Percentiles rank a stretch among this genome's conserved stretches.
Conservation (phyloP, 2,329 filamentous ascomycete species). For the Pyrenophora seminiperda region DNA sequence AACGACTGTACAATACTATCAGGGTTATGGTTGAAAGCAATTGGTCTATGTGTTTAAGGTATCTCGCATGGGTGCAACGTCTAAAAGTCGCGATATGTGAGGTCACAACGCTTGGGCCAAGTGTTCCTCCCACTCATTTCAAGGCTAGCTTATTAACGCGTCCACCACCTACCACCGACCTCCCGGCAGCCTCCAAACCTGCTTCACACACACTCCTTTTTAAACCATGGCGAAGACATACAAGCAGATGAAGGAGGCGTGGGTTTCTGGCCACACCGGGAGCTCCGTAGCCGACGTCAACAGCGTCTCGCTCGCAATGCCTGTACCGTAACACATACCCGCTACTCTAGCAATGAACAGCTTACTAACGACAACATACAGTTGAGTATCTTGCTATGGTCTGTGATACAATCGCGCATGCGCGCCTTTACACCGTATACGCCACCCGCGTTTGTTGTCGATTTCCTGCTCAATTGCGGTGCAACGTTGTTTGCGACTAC, state of each 20-base stretch:
- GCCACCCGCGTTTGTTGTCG: slow-evolving; percentile 69
- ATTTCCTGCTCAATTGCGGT: slow-evolving; percentile 86
- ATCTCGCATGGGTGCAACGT: background rate
- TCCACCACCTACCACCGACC: slow-evolving; percentile 13
- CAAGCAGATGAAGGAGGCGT: slow-evolving; percentile 92
- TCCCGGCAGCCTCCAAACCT: slow-evolving; percentile 16
- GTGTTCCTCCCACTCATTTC: slow-evolving; percentile 1
- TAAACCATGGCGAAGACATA: slow-evolving; percentile 62
- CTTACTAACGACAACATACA: slow-evolving; percentile 51
- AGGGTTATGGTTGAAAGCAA: slow-evolving; percentile 14
- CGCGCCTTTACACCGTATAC: slow-evolving; percentile 82
- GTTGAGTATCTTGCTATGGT: slow-evolving; percentile 86
- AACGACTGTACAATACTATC: slow-evolving; percentile 24
- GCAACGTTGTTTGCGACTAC: slow-evolving; percentile 85
- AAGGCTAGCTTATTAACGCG: slow-evolving; percentile 29
- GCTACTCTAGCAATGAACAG: slow-evolving; percentile 10
- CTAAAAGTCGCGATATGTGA: slow-evolving; percentile 12
- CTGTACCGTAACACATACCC: slow-evolving; percentile 61
- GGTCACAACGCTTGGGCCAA: slow-evolving; percentile 15
- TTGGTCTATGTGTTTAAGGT: background rate
- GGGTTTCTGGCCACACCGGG: slow-evolving; percentile 88
- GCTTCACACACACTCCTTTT: slow-evolving; percentile 12
- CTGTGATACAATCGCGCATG: slow-evolving; percentile 80
- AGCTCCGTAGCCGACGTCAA: slow-evolving; percentile 86
- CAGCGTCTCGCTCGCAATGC: slow-evolving; percentile 79